phyloP scores from a whole-genome alignment of 208 protist species.

The Leptomonas seymouri region DNA sequence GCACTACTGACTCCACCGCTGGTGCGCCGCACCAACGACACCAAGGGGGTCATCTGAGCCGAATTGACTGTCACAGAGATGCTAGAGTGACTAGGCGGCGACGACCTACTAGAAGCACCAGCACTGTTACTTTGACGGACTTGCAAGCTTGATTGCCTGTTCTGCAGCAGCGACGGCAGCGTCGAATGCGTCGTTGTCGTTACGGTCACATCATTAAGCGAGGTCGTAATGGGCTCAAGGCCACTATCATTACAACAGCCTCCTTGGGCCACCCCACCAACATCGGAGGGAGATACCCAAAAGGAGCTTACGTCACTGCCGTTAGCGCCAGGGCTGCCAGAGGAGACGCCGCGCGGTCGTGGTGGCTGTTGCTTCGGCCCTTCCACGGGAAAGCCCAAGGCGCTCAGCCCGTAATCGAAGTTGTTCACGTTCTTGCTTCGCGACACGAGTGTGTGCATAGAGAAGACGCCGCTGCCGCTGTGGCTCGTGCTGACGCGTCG shows the following conservation, averaged over 20 bases:
- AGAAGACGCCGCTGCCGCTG: conserved; percentile 27
- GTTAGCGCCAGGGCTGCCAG: neutral
- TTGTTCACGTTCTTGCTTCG: conserved; percentile 33
- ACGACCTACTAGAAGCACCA: neutral
- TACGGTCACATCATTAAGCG: neutral
- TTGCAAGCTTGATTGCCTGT: conserved; percentile 2
- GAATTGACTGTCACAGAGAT: neutral
- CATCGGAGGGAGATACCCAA: neutral
- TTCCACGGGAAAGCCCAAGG: conserved; percentile 43
- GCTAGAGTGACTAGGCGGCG: neutral
- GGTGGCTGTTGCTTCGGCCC: conserved; percentile 1
- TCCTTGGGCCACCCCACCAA: neutral
- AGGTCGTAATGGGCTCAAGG: neutral
- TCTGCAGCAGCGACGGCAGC: conserved; percentile 2
- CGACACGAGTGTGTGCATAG: conserved; percentile 23
- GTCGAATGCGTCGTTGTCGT: neutral
- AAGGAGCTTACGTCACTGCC: conserved; percentile 11
- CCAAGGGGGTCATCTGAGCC: neutral
- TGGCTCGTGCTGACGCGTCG: conserved; percentile 1
- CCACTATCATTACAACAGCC: neutral
- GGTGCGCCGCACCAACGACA: neutral
- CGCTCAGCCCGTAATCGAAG: conserved; percentile 54
- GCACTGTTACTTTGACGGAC: neutral
- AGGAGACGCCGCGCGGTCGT: neutral
- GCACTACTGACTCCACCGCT: neutral